Conservation (phyloP, 129 eudicot genomes). For the Ambrosia trifida region DNA sequence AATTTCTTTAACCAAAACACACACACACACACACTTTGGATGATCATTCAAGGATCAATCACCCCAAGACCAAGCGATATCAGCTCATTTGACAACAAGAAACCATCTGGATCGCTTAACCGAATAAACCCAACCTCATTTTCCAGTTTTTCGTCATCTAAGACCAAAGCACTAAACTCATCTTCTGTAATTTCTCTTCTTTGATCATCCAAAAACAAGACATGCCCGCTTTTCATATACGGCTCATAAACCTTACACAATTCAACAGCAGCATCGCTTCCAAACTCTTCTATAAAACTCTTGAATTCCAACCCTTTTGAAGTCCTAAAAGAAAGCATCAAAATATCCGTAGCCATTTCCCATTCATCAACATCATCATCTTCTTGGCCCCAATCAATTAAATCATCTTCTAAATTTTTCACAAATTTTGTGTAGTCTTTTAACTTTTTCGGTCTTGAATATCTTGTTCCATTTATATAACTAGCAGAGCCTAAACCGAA, state of each 20-base stretch:
- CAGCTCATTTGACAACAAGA: conserved; percentile 76
- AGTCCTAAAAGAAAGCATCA: conserved; percentile 90
- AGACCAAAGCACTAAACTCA: conserved; percentile 45
- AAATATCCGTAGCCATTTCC: conserved; percentile 71
- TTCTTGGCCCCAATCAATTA: conserved; percentile 30
- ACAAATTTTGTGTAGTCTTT: conserved; percentile 70
- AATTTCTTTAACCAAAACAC: conserved; percentile 14
- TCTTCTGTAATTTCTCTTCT: conserved; percentile 50
- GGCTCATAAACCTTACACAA: conserved; percentile 70
- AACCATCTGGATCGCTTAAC: conserved; percentile 94
- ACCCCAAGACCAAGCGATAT: conserved; percentile 83
- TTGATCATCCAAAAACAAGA: conserved; percentile 62
- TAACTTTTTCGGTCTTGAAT: conserved; percentile 80
- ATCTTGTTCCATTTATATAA: conserved; percentile 60
- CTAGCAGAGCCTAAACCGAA: conserved; percentile 95
- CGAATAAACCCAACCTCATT: conserved; percentile 57
- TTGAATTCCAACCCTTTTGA: conserved; percentile 76
- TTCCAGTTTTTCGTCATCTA: conserved; percentile 45
- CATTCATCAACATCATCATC: conserved; percentile 40
- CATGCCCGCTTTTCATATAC: conserved; percentile 80
- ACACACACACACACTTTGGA: conserved; percentile 15
- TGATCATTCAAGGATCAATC: conserved; percentile 47
- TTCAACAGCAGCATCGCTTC: conserved; percentile 47
- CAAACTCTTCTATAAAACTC: conserved; percentile 60
- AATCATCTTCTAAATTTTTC: conserved; percentile 60